Base-by-base conservation (phyloP, 345 rosid genomes). In the Lepidium africanum region DNA sequence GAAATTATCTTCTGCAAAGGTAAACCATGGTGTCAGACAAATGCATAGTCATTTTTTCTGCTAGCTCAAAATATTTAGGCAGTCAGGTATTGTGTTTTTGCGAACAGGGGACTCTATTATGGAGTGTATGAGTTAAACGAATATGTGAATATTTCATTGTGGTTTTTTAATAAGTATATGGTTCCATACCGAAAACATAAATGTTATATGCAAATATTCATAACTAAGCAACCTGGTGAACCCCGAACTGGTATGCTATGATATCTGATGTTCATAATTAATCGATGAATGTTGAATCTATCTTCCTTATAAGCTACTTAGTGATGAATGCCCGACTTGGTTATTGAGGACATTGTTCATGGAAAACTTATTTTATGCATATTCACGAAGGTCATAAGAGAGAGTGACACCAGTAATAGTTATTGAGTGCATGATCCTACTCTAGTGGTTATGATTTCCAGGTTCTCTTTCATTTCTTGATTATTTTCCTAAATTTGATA, bases 1-100 rank as follows among this genome's bases (percentile, higher is more conserved):
- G 61, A 90, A 83, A 76, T 56, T 86, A 64, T 82, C 84, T 30
- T 79, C 79, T 13, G 84, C 72, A 2, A 84, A 93, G 98, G 98
- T 93, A 84, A 10, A 45, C 63, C 49, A 71, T 63, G 23, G 48
- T 35, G 53, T 48, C 48, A 48, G 53, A 56, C 48, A 48, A 27
- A 63, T 30, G 36, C 25, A 12, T 72, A 19, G 11, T 55, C n/a
- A 8, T 1, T 63, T 35, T 62, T 53, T 43, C 47, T 7, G n/a
- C 60, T 59, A 48, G 42, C 36, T 60, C 43, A 43, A 7, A 49
- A 30, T 50, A 49, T 59, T 11, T 50, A 19, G 10, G 57, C 19
- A 21, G 69, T 39, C 48, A 39, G 7, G 40, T 52, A 27, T 64
- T 50, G 14, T 63, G 45, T 12, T 36, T 21, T 19, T 19, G 9